These are phyloP conservation scores for Tetraselmis striata DNA, from an alignment of 139 green algal genomes.

Conservation along the genomic window DNA sequence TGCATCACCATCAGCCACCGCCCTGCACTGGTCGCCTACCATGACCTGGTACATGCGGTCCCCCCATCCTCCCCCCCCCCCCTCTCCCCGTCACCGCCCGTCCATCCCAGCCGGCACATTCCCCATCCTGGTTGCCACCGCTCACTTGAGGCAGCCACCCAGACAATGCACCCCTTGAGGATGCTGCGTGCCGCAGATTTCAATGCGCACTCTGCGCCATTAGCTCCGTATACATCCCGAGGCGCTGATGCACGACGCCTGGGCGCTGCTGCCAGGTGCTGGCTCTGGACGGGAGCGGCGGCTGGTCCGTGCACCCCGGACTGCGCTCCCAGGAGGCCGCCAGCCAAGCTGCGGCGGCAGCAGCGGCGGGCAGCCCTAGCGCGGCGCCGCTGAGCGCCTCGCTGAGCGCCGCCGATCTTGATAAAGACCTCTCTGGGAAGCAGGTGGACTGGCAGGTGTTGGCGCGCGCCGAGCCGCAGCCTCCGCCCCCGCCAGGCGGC, in stretches of 20 bases:
- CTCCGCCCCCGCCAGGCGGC: too few relatives aligned
- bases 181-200: too few relatives aligned
- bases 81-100: not conserved
- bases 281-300: constrained; percentile 65
- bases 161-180: too few relatives aligned
- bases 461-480: not conserved
- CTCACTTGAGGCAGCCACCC: too few relatives aligned
- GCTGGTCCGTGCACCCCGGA: constrained; percentile 54
- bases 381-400: not conserved
- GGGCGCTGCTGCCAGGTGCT: constrained; percentile 45
- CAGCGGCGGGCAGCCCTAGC: too few relatives aligned
- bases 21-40: constrained; percentile 70
- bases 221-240: too few relatives aligned
- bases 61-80: too few relatives aligned
- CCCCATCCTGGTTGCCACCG: too few relatives aligned
- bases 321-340: constrained; percentile 16
- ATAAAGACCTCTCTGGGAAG: not conserved
- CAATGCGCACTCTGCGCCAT: too few relatives aligned
- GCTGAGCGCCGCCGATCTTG: not conserved
- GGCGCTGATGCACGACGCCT: too few relatives aligned
- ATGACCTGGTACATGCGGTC: constrained; percentile 39
- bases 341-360: not conserved
- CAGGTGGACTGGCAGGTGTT: not conserved
- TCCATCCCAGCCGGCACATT: too few relatives aligned
- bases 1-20: constrained; percentile 76